Conservation (phyloP, 495 filamentous ascomycete species). For the Penicillium verhagenii region DNA sequence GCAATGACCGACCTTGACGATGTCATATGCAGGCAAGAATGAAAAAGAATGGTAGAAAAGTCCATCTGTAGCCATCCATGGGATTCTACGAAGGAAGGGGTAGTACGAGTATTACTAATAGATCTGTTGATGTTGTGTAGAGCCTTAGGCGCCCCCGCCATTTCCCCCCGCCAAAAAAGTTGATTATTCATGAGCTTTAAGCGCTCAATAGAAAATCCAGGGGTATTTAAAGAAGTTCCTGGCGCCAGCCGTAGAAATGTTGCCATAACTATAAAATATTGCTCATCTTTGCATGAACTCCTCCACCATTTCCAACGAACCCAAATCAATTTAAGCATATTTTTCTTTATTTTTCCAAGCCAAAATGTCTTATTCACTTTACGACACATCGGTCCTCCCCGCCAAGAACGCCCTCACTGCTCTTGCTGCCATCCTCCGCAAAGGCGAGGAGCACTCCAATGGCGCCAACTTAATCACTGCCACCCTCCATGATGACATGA, state of each 20-base stretch:
- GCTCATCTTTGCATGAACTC: background rate
- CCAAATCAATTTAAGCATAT: background rate
- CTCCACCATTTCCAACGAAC: background rate
- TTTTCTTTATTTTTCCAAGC: background rate
- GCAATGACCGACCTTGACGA: background rate
- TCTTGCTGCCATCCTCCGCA: background rate
- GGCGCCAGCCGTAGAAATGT: background rate
- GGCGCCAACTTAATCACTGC: background rate
- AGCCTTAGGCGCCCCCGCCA: background rate
- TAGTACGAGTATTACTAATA: background rate
- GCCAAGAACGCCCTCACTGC: background rate
- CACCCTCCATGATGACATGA: conserved; percentile 42
- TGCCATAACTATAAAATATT: conserved; percentile 1
- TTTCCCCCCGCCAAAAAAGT: background rate
- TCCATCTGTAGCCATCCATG: background rate
- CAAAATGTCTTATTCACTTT: conserved; percentile 2
- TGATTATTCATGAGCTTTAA: background rate
- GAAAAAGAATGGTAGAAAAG: background rate
- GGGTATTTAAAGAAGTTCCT: conserved; percentile 2
- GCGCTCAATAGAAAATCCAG: background rate
- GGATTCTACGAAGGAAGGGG: background rate
- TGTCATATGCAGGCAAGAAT: background rate
- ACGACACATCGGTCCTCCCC: background rate
- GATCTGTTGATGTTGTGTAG: background rate
- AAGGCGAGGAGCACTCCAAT: conserved; percentile 1